Base-by-base conservation (phyloP, 352 stramenopile genomes). In the Phytophthora nicotianae region DNA sequence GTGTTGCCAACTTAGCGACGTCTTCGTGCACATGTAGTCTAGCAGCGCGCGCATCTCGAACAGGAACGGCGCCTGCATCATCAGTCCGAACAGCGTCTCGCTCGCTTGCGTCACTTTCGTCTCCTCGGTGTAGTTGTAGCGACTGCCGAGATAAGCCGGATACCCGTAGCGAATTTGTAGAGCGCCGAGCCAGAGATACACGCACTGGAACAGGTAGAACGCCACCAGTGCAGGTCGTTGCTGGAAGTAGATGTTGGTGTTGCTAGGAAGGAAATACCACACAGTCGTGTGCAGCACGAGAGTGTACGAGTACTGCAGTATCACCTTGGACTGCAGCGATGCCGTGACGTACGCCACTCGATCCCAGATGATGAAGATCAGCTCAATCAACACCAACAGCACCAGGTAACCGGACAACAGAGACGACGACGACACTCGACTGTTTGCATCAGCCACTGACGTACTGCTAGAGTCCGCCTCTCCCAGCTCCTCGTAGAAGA, bases 161-260 rank as follows among this genome's bases (percentile, higher is more conserved):
- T 96, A 96, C 2, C 88, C 88, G 50, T 95, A 91, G n/a, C 86
- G 81, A 41, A 96, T 88, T 42, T 96, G 88, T 5, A 92, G 70
- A 10, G 82, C 83, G 2, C 85, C 77, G 4, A 92, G 51, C 81
- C 82, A 94, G 23, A 96, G 62, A 65, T 88, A 93, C 10, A 81
- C 45, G 47, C 85, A 93, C 53, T 96, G 88, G 45, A 91, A 70
- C 4, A 92, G 53, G 58, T 96, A 96, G 61, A 94, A 93, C 7
- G 81, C 63, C 16, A 95, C 81, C 5, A 96, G 70, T 3, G 75
- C 72, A 17, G 76, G 61, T 11, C 82, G 82, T 24, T 90, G 63
- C 52, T 94, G 83, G 48, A 96, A 91, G 71, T 95, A 95, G 13
- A 81, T 75, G 47, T 89, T 86, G 37, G 80, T 91, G 62, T 91